Base-by-base conservation (phyloP, 2,329 filamentous ascomycete genomes). In the Penicillium sumatraense region DNA sequence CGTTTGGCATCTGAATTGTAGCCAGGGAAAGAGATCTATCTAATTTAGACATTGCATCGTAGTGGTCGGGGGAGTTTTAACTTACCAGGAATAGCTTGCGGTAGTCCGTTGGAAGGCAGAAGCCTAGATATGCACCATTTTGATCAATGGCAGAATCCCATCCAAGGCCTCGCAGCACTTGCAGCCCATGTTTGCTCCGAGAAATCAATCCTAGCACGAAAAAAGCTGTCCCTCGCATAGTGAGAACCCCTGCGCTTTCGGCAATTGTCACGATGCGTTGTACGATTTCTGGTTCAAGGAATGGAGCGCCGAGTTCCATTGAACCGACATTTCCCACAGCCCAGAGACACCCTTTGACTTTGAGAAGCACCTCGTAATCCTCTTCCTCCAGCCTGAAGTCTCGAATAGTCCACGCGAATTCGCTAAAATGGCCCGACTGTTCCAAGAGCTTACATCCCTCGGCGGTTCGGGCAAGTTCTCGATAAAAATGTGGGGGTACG, bases 401-500 rank as follows among this genome's bases (percentile, higher is more conserved):
- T 46, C 89, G 87, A 62, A 99, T 96, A 0, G 91, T 97, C 42
- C 86, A 82, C 0, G 88, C 89, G 68, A 99, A 99, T 67, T 98
- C 93, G 59, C 92, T 88, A 75, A 99, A 99, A 68, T 99, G 95
- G 0, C 95, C 95, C 66, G 97, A 99, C 62, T 96, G 89, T 64
- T 89, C 87, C 5, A 99, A 81, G 0, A 99, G 80, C 68, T 88
- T 89, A 75, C 95, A 99, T 1, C 95, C 95, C 75, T 99, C 95
- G 52, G 88, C 84, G 0, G 95, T 99, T 13, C 95, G 87, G 0
- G 95, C 96, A 49, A 99, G 82, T 72, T 99, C 95, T 54, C 93
- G 86, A 70, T 99, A 99, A 74, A 99, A 99, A 74, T 99, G 95
- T 9, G 95, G 93, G n/a, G 95, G 95, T 1, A 98, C 91, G 72